These are phyloP conservation scores for Fusarium sterilihyphosum DNA, from an alignment of 2,329 filamentous ascomycete genomes.

Conservation along the genomic window DNA sequence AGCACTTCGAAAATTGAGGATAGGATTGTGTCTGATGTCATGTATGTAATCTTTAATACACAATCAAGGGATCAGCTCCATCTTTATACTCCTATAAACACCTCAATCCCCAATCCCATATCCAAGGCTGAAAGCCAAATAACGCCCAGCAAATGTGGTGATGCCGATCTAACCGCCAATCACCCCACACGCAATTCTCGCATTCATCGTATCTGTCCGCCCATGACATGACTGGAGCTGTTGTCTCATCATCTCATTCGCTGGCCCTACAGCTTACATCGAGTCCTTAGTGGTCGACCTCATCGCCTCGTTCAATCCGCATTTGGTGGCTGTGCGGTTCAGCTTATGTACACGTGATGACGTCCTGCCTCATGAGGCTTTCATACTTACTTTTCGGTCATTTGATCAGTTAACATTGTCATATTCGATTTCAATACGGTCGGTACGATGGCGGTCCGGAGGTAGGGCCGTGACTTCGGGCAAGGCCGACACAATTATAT, in stretches of 20 bases:
- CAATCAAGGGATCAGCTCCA: background rate
- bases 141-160: background rate
- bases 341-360: constrained; percentile 1
- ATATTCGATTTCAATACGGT: background rate
- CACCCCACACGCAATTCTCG: constrained; percentile 17
- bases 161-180: constrained; percentile 3
- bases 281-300: background rate
- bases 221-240: background rate
- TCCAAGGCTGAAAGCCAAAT: background rate
- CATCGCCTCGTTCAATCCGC: background rate
- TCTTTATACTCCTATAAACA: constrained; percentile 21
- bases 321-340: constrained; percentile 22
- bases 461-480: background rate
- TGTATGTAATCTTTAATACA: background rate
- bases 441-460: background rate
- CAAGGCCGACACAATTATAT: background rate
- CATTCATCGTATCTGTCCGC: constrained; percentile 34
- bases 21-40: background rate
- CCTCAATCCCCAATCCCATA: background rate
- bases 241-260: background rate
- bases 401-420: background rate
- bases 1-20: background rate
- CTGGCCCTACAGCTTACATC: background rate
- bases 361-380: background rate
- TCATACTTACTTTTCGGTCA: background rate